Evolutionary conservation across 2,329 filamentous ascomycete genomes (phyloP), one percentile per base, ranked within the genome.

Genomic region (Cercospora beticola): DNA sequence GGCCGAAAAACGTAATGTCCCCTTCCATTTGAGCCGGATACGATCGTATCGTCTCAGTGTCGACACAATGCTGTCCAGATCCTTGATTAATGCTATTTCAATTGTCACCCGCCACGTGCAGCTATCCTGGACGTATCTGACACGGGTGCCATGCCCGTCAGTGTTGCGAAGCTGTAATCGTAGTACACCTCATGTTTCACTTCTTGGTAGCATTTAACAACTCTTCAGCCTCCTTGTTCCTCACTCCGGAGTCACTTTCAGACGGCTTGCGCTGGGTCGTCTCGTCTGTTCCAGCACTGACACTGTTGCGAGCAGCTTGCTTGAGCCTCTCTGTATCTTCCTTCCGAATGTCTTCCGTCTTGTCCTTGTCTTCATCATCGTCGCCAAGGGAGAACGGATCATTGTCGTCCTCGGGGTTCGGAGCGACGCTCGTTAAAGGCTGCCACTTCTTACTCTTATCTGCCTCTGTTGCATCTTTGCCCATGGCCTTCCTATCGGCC

Each of bases 301-400:
- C 76, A 89, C 90, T 70, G 70, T 78, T 76, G 28, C 80, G 79
- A 7, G 83, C 84, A 21, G 81, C 78, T 72, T 82, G 81, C 79
- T 87, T 87, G 69, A 84, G 73, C 63, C 83, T 74, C 74, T 83
- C 82, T 1, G 78, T 84, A 68, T 84, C 85, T 68, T 89, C 85
- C 63, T 85, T 79, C 65, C 84, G 83, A 59, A 83, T 76, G 67
- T 89, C 88, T 78, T 89, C 89, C 59, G 86, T 85, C 81, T 93
- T 95, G 16, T 83, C 81, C 65, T 74, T 73, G 81, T 72, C 67
- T 64, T 94, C 92, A 74, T 91, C 91, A 80, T 99, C 95, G 73
- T 97, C 94, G 5, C 95, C 95, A 14, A 99, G 86, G 76, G 93
- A 97, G 82, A 99, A 99, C 0, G 95, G 95, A 77, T 99, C 95